Percentiles rank a stretch among this genome's conserved stretches.
Conservation (phyloP, 169 alveolate genomes). For the Plasmodium falciparum region DNA sequence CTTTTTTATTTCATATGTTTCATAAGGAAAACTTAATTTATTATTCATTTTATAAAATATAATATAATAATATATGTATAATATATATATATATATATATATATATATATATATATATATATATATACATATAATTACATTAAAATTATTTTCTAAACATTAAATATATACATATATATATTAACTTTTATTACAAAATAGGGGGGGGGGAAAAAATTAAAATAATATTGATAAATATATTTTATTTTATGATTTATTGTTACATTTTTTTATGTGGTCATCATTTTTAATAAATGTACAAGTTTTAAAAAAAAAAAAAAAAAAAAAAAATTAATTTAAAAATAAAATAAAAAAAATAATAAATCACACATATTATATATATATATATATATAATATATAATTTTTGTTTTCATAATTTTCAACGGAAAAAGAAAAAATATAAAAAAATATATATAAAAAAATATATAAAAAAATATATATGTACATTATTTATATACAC, state of each 20-base stretch:
- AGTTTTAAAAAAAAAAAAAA: background rate
- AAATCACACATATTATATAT: no score
- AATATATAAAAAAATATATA: no score
- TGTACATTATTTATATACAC: no score
- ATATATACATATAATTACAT: background rate
- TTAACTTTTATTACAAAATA: no score
- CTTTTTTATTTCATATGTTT: slow-evolving; percentile 38
- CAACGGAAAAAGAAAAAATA: no score
- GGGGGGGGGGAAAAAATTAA: background rate
- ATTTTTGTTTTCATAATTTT: no score
- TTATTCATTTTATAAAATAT: slow-evolving; percentile 35
- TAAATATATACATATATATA: no score
- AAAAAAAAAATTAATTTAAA: background rate
- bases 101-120: slow-evolving; percentile 5
- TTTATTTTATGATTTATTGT: no score
- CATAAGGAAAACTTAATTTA: slow-evolving; percentile 57
- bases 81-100: slow-evolving; percentile 3
- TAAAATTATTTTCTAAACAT: no score
- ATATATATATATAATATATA: no score
- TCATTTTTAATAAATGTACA: background rate
- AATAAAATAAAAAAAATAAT: no score
- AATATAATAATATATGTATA: slow-evolving; percentile 6
- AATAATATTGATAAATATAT: background rate
- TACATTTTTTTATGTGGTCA: background rate
- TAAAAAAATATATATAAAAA: no score